Evolutionary conservation across 2,329 filamentous ascomycete genomes (phyloP), one percentile per base, ranked within the genome.

Genomic region (Fusarium incarnatum): DNA sequence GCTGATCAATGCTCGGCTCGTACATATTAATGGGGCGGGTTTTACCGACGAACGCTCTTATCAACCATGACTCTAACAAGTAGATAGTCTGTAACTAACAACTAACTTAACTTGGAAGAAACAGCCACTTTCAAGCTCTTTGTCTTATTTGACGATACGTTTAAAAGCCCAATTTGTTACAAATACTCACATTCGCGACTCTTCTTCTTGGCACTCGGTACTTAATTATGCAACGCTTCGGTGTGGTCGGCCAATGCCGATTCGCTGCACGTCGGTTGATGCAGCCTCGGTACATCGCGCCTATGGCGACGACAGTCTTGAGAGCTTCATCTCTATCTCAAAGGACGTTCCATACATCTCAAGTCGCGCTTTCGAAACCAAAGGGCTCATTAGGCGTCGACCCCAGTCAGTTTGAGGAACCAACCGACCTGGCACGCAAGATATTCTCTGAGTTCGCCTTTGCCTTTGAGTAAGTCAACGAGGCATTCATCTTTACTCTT

Each of bases 391-490:
- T 73, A 27, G 54, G 71, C 15, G 61, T 73, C 45, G 67, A 76
- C 27, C 64, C 69, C 5, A 65, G 67, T 32, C 41, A 56, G 10
- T 65, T 70, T 23, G 58, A 75, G 25, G 72, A 73, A 37, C 72
- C 74, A 16, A 73, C 60, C 22, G 57, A 66, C 16, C 68, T 65
- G 40, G 64, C 72, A 32, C 67, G 68, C 32, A 75, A 74, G 44
- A 71, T 74, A 22, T 72, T 78, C 42, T 77, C 77, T 5, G 76
- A 80, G 62, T 75, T 81, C 60, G 79, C 73, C 6, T 80, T 81
- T 69, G 79, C 79, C n/a, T 81, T 81, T 49, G 79, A 81, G 79
- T 80, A 71, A 34, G 79, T 73, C 18, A 8, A 32, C 10, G 11
- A 12, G 6, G 11, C 25, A 42, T 40, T 40, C 23, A 18, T 46